phyloP scores from a whole-genome alignment of 2,329 filamentous ascomycete species.

The Aspergillus uvarum region DNA sequence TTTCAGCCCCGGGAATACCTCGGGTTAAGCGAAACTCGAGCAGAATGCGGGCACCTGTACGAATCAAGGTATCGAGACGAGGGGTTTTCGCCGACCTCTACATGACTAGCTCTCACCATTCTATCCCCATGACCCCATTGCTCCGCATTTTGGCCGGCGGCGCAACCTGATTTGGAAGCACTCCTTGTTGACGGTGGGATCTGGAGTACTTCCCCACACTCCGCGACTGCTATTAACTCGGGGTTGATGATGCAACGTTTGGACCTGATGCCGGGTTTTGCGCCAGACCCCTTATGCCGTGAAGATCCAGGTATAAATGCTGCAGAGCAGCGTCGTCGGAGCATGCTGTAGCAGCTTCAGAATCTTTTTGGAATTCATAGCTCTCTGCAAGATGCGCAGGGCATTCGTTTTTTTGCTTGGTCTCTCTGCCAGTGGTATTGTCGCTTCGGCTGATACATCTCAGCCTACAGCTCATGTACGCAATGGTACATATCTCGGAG shows the following conservation, averaged over 20 bases:
- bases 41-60: not conserved
- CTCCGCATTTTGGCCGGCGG: slow-evolving; percentile 2
- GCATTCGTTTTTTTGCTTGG: not conserved
- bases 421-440: slow-evolving; percentile 12
- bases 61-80: not conserved
- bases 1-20: not conserved
- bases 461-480: slow-evolving; percentile 34
- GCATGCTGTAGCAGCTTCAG: not conserved
- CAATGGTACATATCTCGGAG: slow-evolving; percentile 53
- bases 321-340: not conserved
- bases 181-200: not conserved
- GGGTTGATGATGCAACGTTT: not conserved
- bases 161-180: not conserved
- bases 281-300: not conserved
- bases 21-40: not conserved
- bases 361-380: not conserved
- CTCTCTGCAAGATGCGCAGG: slow-evolving; percentile 4
- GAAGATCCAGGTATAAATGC: not conserved
- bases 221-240: not conserved
- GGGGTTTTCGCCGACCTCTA: not conserved
- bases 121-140: not conserved
- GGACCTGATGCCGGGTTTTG: not conserved
- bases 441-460: slow-evolving; percentile 21
- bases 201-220: not conserved
- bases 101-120: not conserved